Percentiles rank a stretch among this genome's conserved stretches.
Evolutionary conservation across 2,329 filamentous ascomycete genomes (phyloP).

Genomic region (Tolypocladium pustulatum): DNA sequence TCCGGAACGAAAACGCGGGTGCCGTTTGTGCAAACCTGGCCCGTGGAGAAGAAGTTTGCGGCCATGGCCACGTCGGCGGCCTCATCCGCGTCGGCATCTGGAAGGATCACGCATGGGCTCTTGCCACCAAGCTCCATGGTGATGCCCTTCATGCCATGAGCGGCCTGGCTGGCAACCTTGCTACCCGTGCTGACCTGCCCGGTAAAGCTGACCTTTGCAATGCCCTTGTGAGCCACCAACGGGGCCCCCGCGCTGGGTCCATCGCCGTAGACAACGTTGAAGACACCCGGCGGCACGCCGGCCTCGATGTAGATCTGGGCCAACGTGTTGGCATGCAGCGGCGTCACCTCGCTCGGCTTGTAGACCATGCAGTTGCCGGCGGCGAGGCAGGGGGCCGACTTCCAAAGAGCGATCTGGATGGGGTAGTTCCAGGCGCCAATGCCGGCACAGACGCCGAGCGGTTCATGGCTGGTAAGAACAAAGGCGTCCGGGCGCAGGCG

Average conservation of each 20-base stretch:
- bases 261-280: conserved; percentile 77
- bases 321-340: conserved; percentile 67
- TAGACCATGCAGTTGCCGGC: conserved; percentile 88
- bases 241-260: conserved; percentile 63
- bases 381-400: conserved; percentile 74
- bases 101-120: conserved; percentile 68
- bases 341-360: conserved; percentile 81
- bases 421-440: conserved; percentile 93
- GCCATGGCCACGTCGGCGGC: conserved; percentile 90
- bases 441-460: conserved; percentile 73
- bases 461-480: conserved; percentile 74
- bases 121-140: conserved; percentile 91
- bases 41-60: conserved; percentile 86
- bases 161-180: conserved; percentile 69
- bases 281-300: conserved; percentile 70
- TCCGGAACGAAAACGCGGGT: conserved; percentile 76
- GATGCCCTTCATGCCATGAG: conserved; percentile 75
- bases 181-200: conserved; percentile 75
- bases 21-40: conserved; percentile 89
- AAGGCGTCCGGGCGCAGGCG: conserved; percentile 66
- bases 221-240: conserved; percentile 58
- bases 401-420: conserved; percentile 84
- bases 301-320: conserved; percentile 70
- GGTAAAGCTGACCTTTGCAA: conserved; percentile 84
- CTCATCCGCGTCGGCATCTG: conserved; percentile 65